Evolutionary conservation across 139 green algal species (phyloP).

Genomic region (Edaphochlamys debaryana): DNA sequence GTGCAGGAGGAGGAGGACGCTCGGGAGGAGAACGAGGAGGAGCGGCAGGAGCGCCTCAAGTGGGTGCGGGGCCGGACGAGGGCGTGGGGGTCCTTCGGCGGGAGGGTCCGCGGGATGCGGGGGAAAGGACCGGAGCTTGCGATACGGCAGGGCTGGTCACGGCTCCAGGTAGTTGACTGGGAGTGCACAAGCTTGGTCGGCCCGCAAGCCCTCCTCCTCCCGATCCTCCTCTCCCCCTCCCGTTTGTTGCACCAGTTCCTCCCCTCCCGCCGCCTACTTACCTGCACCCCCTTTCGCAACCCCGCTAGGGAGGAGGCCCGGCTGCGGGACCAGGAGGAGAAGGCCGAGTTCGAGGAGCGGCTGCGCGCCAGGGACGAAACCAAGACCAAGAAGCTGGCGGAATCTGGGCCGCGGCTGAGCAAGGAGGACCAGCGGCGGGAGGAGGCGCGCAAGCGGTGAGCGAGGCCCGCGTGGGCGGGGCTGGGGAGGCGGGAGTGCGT

Average conservation of each 20-base stretch:
- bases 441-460: conserved; percentile 41
- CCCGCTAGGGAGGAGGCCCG: conserved; percentile 28
- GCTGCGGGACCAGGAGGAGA: conserved; percentile 55
- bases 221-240: too few relatives aligned
- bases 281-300: too few relatives aligned
- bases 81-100: too few relatives aligned
- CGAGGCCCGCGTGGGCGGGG: not conserved
- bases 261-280: not conserved
- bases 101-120: too few relatives aligned
- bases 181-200: too few relatives aligned
- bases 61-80: too few relatives aligned
- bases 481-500: not conserved
- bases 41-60: conserved; percentile 16
- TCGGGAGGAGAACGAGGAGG: conserved; percentile 31
- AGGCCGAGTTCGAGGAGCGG: conserved; percentile 90
- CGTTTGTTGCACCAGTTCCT: not conserved
- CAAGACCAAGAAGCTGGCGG: conserved; percentile 60
- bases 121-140: too few relatives aligned
- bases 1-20: conserved; percentile 69
- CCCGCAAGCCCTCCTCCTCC: too few relatives aligned
- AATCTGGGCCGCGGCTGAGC: conserved; percentile 51
- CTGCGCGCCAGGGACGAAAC: conserved; percentile 48
- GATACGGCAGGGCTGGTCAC: too few relatives aligned
- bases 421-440: conserved; percentile 60
- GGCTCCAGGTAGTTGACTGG: too few relatives aligned